Conservation (phyloP, 331 rosid genomes). For the Quercus phellos region DNA sequence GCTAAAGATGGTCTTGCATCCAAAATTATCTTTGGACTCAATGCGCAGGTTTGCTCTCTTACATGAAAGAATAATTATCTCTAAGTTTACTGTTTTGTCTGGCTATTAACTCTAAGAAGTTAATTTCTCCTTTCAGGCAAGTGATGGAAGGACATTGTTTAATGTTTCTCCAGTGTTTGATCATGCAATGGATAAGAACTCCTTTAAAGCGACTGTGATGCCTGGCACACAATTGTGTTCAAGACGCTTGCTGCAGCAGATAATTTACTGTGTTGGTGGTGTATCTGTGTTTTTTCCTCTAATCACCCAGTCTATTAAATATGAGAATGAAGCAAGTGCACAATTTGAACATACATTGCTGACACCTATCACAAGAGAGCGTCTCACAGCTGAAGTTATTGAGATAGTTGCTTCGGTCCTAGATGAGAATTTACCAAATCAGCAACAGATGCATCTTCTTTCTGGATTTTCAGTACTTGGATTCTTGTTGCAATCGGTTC, state of each 20-base stretch:
- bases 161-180: constrained; percentile 76
- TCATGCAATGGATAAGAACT: constrained; percentile 59
- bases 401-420: constrained; percentile 88
- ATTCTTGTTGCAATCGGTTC: constrained; percentile 86
- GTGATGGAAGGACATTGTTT: constrained; percentile 79
- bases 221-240: constrained; percentile 92
- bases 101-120: neutral
- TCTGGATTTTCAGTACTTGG: constrained; percentile 95
- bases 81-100: neutral
- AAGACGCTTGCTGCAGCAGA: constrained; percentile 82
- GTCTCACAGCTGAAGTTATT: constrained; percentile 69
- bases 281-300: constrained; percentile 96
- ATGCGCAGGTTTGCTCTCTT: constrained; percentile 71
- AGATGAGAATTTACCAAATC: constrained; percentile 88
- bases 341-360: constrained; percentile 34
- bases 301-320: constrained; percentile 63
- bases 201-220: constrained; percentile 76
- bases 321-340: constrained; percentile 48
- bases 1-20: constrained; percentile 84
- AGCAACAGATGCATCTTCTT: constrained; percentile 95
- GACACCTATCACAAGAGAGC: constrained; percentile 42
- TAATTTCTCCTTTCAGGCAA: constrained; percentile 60
- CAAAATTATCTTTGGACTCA: constrained; percentile 81
- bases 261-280: constrained; percentile 94
- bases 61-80: neutral